Base-by-base conservation (phyloP, 2,329 filamentous ascomycete genomes). In the Dactylonectria macrodidyma region DNA sequence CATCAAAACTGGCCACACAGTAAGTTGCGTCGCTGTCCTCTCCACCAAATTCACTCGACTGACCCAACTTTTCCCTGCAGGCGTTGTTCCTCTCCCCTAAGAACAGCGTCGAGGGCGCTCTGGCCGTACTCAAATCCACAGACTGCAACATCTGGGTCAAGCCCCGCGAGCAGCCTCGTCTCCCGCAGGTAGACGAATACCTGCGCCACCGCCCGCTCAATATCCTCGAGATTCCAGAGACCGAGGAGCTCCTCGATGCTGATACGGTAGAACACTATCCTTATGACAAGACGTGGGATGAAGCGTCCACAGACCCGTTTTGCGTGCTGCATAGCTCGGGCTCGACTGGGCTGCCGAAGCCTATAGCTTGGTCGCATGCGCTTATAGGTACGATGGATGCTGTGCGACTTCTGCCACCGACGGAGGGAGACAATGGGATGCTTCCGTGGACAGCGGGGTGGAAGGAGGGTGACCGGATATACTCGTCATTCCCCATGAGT, bases 401-500 rank as follows among this genome's bases (percentile, higher is more conserved):
- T 0, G 71, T 82, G 1, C 74, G 78, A 9, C 65, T 81, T 2
- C 72, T 83, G 0, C 79, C 81, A 0, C 73, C 75, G 8, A 69
- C 70, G 0, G 74, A 80, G 0, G 81, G 81, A 0, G 76, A 78
- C 30, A 64, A 56, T 11, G 73, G 71, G 3, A 59, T 78, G 33
- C 58, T 36, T 16, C 79, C 79, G 0, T 81, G 79, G 74, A 76
- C 76, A 5, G 59, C 76, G 0, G 69, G 72, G 26, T 79, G 76
- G 76, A 72, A 74, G 9, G 70, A 71, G 2, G 75, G 77, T 0
- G 77, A 80, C 36, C 73, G 46, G n/a, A 73, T 81, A 19, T 80
- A 80, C 56, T 81, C 76, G 0, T 80, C 79, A 8, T 82, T 82
- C 36, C 79, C 80, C 3, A 81, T 82, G 79, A 78, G 74, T 16